A percentile compares a stretch with the other conserved stretches of the same genome.
phyloP scores from a whole-genome alignment of 116 monocot species.

The Thalassia testudinum region DNA sequence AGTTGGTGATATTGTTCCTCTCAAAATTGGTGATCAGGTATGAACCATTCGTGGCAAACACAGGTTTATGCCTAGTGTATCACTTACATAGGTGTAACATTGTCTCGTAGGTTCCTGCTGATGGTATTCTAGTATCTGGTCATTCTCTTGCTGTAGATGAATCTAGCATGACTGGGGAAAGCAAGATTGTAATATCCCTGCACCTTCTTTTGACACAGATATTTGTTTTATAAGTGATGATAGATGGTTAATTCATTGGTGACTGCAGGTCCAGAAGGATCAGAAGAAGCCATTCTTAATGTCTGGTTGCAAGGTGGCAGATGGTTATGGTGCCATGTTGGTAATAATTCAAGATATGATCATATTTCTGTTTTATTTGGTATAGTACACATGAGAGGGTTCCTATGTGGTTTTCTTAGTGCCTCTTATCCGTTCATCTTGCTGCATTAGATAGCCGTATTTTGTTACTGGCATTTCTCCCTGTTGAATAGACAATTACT shows the following conservation, averaged over 20 bases:
- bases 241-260: neutral
- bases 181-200: slow-evolving; percentile 56
- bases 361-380: no score
- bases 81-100: neutral
- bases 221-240: neutral
- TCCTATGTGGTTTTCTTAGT: no score
- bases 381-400: no score
- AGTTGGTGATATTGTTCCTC: slow-evolving; percentile 89
- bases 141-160: slow-evolving; percentile 95
- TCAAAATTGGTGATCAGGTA: slow-evolving; percentile 98
- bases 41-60: neutral
- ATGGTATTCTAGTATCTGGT: slow-evolving; percentile 72
- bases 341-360: slow-evolving; percentile 15
- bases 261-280: slow-evolving; percentile 50
- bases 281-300: slow-evolving; percentile 68
- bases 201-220: neutral
- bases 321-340: slow-evolving; percentile 92
- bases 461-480: no score
- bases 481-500: no score
- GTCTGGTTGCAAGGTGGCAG: slow-evolving; percentile 94
- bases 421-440: no score
- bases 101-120: slow-evolving; percentile 71
- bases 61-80: neutral
- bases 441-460: no score
- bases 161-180: slow-evolving; percentile 98